A percentile compares a stretch with the other conserved stretches of the same genome.
phyloP scores from a whole-genome alignment of 1,284 basidiomycete species.

The Austroboletus niveus region DNA sequence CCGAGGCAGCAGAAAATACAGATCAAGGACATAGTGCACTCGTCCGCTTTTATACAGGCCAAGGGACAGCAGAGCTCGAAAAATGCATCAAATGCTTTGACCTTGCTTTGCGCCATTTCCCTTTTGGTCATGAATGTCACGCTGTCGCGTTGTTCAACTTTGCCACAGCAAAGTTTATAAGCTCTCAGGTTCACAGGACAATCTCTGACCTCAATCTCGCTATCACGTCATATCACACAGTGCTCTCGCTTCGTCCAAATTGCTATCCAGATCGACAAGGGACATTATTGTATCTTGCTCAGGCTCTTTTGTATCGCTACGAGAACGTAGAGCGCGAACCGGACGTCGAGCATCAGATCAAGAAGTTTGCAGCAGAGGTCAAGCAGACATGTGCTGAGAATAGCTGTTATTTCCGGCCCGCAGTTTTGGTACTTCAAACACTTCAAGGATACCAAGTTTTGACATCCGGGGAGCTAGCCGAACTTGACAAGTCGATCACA shows the following conservation, averaged over 20 bases:
- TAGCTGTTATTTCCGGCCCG: not conserved
- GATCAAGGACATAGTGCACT: not conserved
- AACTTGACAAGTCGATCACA: not conserved
- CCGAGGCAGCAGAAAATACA: not conserved
- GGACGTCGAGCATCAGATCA: not conserved
- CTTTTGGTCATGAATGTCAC: not conserved
- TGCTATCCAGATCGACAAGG: not conserved
- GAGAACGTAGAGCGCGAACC: not conserved
- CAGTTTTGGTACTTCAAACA: not conserved
- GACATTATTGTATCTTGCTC: not conserved
- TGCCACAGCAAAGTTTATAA: not conserved
- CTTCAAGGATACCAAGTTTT: not conserved
- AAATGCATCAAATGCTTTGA: not conserved
- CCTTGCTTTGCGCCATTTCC: not conserved
- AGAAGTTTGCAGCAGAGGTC: not conserved
- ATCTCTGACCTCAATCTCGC: not conserved
- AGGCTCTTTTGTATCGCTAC: not conserved
- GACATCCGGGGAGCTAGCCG: not conserved
- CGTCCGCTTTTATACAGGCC: not conserved
- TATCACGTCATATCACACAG: not conserved
- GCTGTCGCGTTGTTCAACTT: not conserved
- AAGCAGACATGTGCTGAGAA: not conserved
- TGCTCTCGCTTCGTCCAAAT: not conserved
- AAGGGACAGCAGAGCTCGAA: not conserved
- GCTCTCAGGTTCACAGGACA: not conserved